Base-by-base conservation (phyloP, 345 rosid genomes). In the Citrus australasica region DNA sequence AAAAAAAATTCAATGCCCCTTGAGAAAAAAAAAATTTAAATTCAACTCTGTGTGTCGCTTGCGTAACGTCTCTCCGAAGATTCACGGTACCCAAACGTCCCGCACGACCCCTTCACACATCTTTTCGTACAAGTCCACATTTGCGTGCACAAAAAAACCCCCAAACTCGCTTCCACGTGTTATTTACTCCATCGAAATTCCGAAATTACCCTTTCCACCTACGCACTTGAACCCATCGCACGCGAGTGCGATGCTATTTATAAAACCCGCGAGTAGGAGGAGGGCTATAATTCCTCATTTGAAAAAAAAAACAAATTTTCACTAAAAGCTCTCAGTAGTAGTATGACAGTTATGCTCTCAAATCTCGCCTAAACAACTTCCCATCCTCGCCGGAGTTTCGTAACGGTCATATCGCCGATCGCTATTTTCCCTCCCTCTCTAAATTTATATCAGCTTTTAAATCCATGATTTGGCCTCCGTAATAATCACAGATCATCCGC, bases 51-150 rank as follows among this genome's bases (percentile, higher is more conserved):
- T 17, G 69, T 73, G 81, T 80, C 84, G 86, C 73, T 64, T 11
- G 83, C 89, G 86, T 88, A 86, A 89, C 93, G 95, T 84, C 89
- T 84, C 87, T 85, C 78, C 77, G 86, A 87, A 77, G 88, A 73
- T 85, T 73, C 85, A 59, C 83, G 40, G 58, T 25, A 25, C 58
- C 83, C 77, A 78, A 73, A 69, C 82, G 10, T 68, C 78, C 80
- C 60, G 46, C 7, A 17, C 0, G 27, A 25, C 60, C 59, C 2
- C 40, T 53, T 11, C 55, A 21, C 69, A 22, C 32, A 3, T 8
- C 51, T 65, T 48, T 42, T 62, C 59, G 3, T 32, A 21, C 33
- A 42, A 14, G 25, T 8, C 62, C 38, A 74, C 73, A 17, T 37
- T 21, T 38, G 35, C 24, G 79, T 67, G 66, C 61, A 7, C 16